Evolutionary conservation across 2,329 filamentous ascomycete species (phyloP).

Genomic region (Mycogone perniciosa): DNA sequence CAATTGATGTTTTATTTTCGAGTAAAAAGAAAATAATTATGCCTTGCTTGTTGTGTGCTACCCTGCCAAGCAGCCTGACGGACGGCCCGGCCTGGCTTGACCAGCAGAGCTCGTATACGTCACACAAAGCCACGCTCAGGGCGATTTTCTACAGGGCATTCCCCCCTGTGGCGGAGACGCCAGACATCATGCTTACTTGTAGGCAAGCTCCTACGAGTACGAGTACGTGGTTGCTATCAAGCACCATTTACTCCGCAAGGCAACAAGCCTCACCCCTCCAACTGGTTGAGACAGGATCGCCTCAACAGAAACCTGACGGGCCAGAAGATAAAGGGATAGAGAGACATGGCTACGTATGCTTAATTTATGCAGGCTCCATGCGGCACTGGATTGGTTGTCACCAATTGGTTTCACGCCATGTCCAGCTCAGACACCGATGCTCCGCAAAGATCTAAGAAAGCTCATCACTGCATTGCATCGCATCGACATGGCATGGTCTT

Average conservation of each 20-base stretch:
- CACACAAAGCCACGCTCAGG: too few species aligned
- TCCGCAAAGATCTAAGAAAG: not conserved
- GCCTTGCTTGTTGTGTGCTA: not conserved
- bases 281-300: conserved; percentile 5
- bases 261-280: not conserved
- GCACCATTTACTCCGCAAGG: conserved; percentile 3
- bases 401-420: conserved; percentile 9
- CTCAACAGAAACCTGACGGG: conserved; percentile 1
- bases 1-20: too few species aligned
- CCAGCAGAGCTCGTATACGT: too few species aligned
- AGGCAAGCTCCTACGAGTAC: not conserved
- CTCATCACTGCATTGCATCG: not conserved
- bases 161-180: not conserved
- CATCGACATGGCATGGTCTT: too few species aligned
- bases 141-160: not conserved
- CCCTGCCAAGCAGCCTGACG: not conserved
- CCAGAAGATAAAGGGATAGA: conserved; percentile 2
- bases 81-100: not conserved
- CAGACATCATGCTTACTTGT: too few species aligned
- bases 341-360: conserved; percentile 12
- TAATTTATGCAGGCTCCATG: conserved; percentile 4
- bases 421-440: not conserved
- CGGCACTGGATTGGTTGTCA: not conserved
- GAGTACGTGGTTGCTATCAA: conserved; percentile 6
- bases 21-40: conserved; percentile 1